These are phyloP conservation scores for Saposhnikovia divaricata DNA, from an alignment of 129 eudicot genomes.

Conservation along the genomic window DNA sequence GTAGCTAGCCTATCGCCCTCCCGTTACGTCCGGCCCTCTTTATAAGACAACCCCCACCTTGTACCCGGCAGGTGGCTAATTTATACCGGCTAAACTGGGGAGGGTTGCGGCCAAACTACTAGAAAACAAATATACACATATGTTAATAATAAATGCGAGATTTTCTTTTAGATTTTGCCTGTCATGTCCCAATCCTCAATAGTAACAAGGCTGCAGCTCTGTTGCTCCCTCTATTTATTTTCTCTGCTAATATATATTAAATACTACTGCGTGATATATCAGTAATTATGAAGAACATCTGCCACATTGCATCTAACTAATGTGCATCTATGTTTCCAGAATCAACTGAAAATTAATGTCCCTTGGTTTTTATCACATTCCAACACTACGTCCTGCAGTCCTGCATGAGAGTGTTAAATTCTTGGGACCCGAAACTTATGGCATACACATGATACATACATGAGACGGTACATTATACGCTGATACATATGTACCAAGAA, in stretches of 20 bases:
- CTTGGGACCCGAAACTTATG: background rate
- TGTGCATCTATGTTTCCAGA: too few species aligned
- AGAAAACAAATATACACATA: background rate
- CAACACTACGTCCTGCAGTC: background rate
- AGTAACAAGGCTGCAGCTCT: background rate
- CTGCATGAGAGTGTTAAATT: slow-evolving; percentile 5
- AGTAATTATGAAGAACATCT: background rate
- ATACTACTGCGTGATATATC: background rate
- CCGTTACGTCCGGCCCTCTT: too few species aligned
- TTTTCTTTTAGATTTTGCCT: background rate
- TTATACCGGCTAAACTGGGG: too few species aligned
- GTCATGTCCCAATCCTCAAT: background rate
- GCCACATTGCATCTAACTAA: background rate
- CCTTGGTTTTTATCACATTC: slow-evolving; percentile 7
- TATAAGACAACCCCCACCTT: too few species aligned
- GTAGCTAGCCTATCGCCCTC: too few species aligned
- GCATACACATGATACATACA: background rate
- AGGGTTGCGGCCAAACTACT: background rate
- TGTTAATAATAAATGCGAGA: background rate
- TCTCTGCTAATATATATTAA: background rate
- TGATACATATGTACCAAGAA: too few species aligned
- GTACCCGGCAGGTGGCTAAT: too few species aligned
- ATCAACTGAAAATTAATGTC: slow-evolving; percentile 4
- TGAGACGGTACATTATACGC: too few species aligned
- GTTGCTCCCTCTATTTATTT: background rate